Conservation (phyloP, 805 yeast species). For the Saccharomycopsis oosterbeekiorum region DNA sequence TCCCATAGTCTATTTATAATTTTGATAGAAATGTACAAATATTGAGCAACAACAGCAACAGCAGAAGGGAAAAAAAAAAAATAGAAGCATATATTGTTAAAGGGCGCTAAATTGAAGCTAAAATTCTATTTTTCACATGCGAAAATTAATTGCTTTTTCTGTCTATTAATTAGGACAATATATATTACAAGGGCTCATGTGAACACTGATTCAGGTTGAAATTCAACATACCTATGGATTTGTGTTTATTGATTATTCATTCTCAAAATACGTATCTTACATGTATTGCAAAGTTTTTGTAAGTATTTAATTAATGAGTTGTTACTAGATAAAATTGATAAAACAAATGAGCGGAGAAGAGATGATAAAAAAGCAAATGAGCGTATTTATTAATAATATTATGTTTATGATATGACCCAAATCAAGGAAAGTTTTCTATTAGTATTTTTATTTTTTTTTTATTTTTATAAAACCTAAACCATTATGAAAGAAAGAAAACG, state of each 20-base stretch:
- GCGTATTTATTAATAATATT: background rate
- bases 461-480: background rate
- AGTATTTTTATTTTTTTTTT: background rate
- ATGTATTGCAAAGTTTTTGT: no score
- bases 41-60: background rate
- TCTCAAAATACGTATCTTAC: no score
- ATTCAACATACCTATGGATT: no score
- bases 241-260: no score
- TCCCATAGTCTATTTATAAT: no score
- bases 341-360: no score
- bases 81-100: background rate
- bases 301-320: background rate
- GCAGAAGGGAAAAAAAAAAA: background rate
- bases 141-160: background rate
- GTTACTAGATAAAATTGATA: background rate
- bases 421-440: background rate
- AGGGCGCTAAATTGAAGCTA: background rate
- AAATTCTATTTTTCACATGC: background rate
- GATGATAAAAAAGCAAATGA: no score
- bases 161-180: no score
- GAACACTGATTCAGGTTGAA: no score
- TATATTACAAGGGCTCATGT: background rate
- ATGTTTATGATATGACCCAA: background rate
- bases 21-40: no score
- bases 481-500: background rate